These are phyloP conservation scores for Herpetomonas samuelpessoai DNA, from an alignment of 208 protist species.

Conservation along the genomic window DNA sequence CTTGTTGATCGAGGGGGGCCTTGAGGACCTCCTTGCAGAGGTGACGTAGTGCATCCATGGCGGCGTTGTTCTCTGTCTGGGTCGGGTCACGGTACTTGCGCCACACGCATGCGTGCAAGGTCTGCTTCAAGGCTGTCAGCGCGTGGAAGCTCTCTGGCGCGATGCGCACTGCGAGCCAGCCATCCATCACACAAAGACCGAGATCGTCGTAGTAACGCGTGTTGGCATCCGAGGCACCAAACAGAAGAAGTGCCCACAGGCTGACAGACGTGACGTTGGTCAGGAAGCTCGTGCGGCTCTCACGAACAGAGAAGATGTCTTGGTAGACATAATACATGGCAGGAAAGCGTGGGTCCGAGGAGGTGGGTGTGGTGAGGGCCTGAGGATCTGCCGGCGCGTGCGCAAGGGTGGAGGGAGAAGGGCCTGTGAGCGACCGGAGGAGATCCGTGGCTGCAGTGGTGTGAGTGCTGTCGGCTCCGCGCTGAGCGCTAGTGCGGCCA, in stretches of 20 bases:
- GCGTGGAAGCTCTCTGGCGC: conserved; percentile 32
- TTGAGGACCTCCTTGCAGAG: conserved; percentile 57
- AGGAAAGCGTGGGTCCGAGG: conserved; percentile 15
- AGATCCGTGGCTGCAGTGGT: too few species aligned
- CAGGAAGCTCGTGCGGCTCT: conserved; percentile 58
- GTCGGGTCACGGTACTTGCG: conserved; percentile 56
- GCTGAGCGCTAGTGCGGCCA: not conserved
- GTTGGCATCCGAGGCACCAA: conserved; percentile 64
- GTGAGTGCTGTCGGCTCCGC: not conserved
- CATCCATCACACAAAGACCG: conserved; percentile 63
- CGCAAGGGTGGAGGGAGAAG: not conserved
- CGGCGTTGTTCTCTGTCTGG: conserved; percentile 51
- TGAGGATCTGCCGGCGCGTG: not conserved
- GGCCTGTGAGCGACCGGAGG: too few species aligned
- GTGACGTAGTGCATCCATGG: conserved; percentile 39
- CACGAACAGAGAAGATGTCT: conserved; percentile 60
- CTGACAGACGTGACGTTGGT: conserved; percentile 71
- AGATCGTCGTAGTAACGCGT: conserved; percentile 43
- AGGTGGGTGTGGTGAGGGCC: not conserved
- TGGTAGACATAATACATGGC: conserved; percentile 81
- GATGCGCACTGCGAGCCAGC: conserved; percentile 70
- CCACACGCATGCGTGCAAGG: conserved; percentile 50
- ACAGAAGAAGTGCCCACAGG: conserved; percentile 82
- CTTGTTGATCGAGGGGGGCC: conserved; percentile 29
- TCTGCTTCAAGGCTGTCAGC: conserved; percentile 35